Percentiles rank a stretch among this genome's conserved stretches.
Conservation (phyloP, 768 basidiomycete genomes). For the Crepidotus variabilis region DNA sequence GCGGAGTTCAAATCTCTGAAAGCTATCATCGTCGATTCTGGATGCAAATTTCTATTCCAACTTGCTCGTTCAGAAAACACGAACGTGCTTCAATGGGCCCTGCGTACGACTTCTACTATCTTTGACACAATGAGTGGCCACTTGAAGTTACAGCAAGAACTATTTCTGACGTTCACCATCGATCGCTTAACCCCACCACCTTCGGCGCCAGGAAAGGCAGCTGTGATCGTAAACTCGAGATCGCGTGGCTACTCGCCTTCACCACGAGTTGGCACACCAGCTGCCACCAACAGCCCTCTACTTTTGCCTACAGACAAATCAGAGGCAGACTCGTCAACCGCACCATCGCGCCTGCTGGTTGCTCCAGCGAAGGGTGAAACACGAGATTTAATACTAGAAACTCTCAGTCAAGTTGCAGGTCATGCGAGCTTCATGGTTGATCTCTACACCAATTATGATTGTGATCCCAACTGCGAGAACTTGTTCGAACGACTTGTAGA, state of each 20-base stretch:
- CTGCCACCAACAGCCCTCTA: conserved; percentile 35
- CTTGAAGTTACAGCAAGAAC: conserved; percentile 91
- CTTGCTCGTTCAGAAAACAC: conserved; percentile 89
- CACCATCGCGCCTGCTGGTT: conserved; percentile 56
- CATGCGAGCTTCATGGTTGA: conserved; percentile 94
- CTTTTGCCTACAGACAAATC: conserved; percentile 35
- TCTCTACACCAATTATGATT: conserved; percentile 94
- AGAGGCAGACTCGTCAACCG: conserved; percentile 35
- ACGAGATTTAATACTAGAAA: conserved; percentile 87
- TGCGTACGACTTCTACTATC: conserved; percentile 85
- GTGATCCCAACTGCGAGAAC: conserved; percentile 95
- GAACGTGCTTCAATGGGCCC: conserved; percentile 69
- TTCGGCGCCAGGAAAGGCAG: conserved; percentile 22
- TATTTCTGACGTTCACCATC: conserved; percentile 91
- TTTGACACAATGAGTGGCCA: conserved; percentile 83
- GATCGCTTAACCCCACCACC: conserved; percentile 78
- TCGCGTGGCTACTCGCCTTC: conserved; percentile 35
- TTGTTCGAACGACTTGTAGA: conserved; percentile 86
- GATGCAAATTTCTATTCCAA: conserved; percentile 97
- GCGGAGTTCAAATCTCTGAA: conserved; percentile 75
- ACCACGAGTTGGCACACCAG: conserved; percentile 52
- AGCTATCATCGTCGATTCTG: conserved; percentile 77
- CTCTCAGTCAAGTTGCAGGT: conserved; percentile 73
- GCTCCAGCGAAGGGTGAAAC: conserved; percentile 84
- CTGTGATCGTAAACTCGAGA: conserved; percentile 21